Percentiles rank a stretch among this genome's conserved stretches.
phyloP scores from a whole-genome alignment of 192 early-diverging fungal species.

The Linnemannia zychae region DNA sequence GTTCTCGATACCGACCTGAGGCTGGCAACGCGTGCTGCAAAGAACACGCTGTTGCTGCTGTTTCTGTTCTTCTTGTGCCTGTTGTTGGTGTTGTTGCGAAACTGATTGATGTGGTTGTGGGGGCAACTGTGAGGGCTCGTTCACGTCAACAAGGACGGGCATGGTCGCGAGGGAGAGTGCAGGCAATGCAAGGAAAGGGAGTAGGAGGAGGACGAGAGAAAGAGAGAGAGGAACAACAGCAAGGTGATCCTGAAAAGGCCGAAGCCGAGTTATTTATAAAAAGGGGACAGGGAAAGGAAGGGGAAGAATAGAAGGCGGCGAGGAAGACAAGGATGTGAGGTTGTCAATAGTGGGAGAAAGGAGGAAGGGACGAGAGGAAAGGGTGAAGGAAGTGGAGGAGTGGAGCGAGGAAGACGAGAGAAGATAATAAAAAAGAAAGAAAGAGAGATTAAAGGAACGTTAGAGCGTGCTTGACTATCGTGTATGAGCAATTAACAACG shows the following conservation, averaged over 20 bases:
- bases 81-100: constrained; percentile 5
- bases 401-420: background rate
- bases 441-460: background rate
- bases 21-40: background rate
- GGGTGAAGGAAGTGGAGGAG: background rate
- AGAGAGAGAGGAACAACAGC: background rate
- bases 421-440: background rate
- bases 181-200: background rate
- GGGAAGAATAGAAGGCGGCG: background rate
- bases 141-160: background rate
- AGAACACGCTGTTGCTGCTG: background rate
- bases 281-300: background rate
- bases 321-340: background rate
- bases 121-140: constrained; percentile 22
- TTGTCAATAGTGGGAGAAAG: background rate
- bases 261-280: background rate
- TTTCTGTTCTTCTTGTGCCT: background rate
- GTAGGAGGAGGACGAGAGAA: background rate
- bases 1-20: background rate
- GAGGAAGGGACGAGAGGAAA: background rate
- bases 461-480: background rate
- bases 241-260: background rate
- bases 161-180: background rate
- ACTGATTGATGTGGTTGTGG: background rate
- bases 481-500: too few relatives aligned